Base-by-base conservation (phyloP, 2,329 filamentous ascomycete species). In the Neurospora crassa region DNA sequence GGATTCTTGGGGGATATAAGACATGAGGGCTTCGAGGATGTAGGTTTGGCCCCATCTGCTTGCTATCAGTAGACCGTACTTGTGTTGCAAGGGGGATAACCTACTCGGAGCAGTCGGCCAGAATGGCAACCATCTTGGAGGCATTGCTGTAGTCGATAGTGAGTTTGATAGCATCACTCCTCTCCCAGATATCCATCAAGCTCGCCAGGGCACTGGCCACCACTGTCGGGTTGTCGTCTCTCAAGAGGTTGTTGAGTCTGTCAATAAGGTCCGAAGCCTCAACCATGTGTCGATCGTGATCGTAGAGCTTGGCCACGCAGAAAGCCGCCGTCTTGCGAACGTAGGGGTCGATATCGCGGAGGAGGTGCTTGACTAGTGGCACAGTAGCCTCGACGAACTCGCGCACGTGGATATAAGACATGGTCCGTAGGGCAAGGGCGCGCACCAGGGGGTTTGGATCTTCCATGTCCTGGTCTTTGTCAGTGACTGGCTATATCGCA, bases 131-230 rank as follows among this genome's bases (percentile, higher is more conserved):
- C 85, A 99, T 96, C 83, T 99, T 99, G 69, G 95, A 98, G 37
- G 96, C 96, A 82, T 97, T 99, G 74, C 90, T 89, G 79, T 99
- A 98, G 82, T 99, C 96, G 77, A 99, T 97, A 3, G 96, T 98
- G 74, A 99, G 89, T 80, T 97, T 97, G 81, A 99, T 99, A 72
- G 92, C 93, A 81, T 98, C 95, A 79, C 94, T 98, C 72, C 95
- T 88, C 80, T 98, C 96, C 96, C 96, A 99, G 68, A 99, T 98
- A 81, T 99, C 96, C 89, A 97, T 96, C 78, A 99, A 81, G 43
- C 92, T 87, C 37, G 96, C 95, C 74, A 99, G 82, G 7, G 96
- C 94, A 79, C 94, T 97, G 12, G 96, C 95, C 29, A 99, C 95
- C 2, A 99, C 96, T 0, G 96, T 99, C 0, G 96, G 95, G 78